Evolutionary conservation across 108 stramenopile genomes (phyloP).

Genomic region (Discostella stelligeroides): DNA sequence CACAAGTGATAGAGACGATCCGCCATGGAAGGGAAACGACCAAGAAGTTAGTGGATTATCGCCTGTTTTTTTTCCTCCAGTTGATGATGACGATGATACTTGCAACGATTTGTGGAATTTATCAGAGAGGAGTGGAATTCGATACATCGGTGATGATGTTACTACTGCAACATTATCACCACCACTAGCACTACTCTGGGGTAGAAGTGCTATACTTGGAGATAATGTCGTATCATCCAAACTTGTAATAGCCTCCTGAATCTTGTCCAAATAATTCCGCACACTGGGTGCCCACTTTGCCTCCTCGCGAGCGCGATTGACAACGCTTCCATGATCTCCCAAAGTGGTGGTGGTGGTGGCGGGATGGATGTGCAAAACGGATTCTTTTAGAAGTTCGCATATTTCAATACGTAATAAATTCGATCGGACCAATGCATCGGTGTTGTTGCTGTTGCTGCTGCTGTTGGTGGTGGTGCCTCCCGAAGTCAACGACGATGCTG

Average conservation of each 20-base stretch:
- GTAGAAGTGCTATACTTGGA: slow-evolving; percentile 10
- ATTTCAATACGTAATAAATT: slow-evolving; percentile 78
- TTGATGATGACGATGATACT: neutral
- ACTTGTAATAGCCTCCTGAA: slow-evolving; percentile 24
- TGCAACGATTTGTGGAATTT: slow-evolving; percentile 50
- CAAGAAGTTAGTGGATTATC: slow-evolving; percentile 8
- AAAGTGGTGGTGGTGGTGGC: neutral
- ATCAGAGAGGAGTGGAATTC: slow-evolving; percentile 55
- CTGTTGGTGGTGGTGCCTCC: too few species aligned
- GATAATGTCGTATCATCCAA: slow-evolving; percentile 10
- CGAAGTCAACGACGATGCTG: too few species aligned
- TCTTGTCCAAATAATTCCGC: slow-evolving; percentile 49
- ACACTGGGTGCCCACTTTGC: slow-evolving; percentile 59
- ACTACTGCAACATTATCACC: neutral
- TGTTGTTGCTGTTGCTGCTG: neutral
- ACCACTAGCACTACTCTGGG: neutral
- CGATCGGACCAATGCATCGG: slow-evolving; percentile 60
- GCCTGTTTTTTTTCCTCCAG: neutral
- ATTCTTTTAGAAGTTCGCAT: slow-evolving; percentile 70
- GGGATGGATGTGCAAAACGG: slow-evolving; percentile 45
- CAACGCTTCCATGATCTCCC: slow-evolving; percentile 1
- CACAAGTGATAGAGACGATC: slow-evolving; percentile 6
- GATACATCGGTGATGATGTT: neutral
- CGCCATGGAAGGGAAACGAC: slow-evolving; percentile 38
- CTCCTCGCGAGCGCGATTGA: slow-evolving; percentile 1